These are phyloP conservation scores for Botryotinia convoluta DNA, from an alignment of 2,329 filamentous ascomycete species.

Conservation along the genomic window DNA sequence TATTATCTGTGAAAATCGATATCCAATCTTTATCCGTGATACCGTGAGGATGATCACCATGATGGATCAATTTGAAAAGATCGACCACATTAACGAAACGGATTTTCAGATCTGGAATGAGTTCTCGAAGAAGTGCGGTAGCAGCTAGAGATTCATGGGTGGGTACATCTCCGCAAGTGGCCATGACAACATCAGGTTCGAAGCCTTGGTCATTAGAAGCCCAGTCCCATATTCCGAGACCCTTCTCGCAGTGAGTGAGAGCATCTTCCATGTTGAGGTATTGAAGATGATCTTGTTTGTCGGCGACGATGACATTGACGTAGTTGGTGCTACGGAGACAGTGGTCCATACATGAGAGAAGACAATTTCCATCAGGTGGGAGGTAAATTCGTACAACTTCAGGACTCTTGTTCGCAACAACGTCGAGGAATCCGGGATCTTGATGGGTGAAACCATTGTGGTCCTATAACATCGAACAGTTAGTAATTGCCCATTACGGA, in stretches of 20 bases:
- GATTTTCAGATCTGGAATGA: conserved; percentile 71
- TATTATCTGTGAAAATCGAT: conserved; percentile 68
- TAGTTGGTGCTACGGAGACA: conserved; percentile 73
- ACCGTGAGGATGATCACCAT: conserved; percentile 70
- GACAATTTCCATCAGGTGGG: conserved; percentile 74
- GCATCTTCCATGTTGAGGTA: conserved; percentile 73
- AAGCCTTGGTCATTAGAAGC: conserved; percentile 67
- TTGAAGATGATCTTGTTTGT: conserved; percentile 77
- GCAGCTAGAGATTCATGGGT: conserved; percentile 74
- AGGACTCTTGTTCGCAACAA: conserved; percentile 76
- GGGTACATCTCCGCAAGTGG: conserved; percentile 70
- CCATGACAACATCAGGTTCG: conserved; percentile 75
- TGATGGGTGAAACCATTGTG: conserved; percentile 84
- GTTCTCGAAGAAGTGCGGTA: conserved; percentile 67
- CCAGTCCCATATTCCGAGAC: conserved; percentile 74
- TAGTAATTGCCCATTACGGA: background rate
- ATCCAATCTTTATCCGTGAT: conserved; percentile 64
- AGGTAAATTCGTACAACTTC: conserved; percentile 80
- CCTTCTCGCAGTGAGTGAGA: conserved; percentile 74
- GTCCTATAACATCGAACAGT: conserved; percentile 38
- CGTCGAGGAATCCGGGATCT: conserved; percentile 76
- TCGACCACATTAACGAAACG: conserved; percentile 80
- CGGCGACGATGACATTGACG: conserved; percentile 76
- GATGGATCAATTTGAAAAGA: conserved; percentile 74
- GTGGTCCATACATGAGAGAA: conserved; percentile 74